Base-by-base conservation (phyloP, 106 monocot genomes). In the Gastrodia elata region DNA sequence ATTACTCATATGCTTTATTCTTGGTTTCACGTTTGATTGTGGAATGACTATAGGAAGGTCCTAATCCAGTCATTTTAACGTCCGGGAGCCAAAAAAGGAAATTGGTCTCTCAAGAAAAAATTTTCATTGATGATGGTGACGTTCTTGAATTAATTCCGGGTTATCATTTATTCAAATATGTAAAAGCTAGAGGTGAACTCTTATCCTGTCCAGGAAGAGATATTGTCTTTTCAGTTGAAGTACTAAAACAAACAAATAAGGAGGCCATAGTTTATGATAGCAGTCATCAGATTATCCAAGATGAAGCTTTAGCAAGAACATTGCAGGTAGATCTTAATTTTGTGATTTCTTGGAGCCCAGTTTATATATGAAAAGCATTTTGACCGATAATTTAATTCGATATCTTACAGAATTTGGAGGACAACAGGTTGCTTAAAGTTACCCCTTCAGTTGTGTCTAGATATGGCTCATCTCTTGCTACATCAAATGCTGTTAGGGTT, bases 101-200 rank as follows among this genome's bases (percentile, higher is more conserved):
- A 76, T 70, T 97, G 9, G 55, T 39, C 73, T 77, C 75, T 59
- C 78, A 84, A 76, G 88, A 88, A 27, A 97, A 74, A 79, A 59
- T 37, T 25, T 38, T 68, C 15, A 67, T 97, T 46, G 76, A 22
- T 61, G 58, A 92, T 80, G 90, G 81, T 74, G 96, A 97, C 69
- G 76, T 97, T 79, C 48, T 97, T 39, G 96, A 97, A 81, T 76
- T 97, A 77, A 86, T 97, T 82, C 92, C 92, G 65, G 90, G 96
- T 35, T 64, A 77, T 59, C 80, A 88, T 85, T 78, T 81, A 13
- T 88, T 88, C 64, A 92, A 81, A 71, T 97, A 86, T 80, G 79
- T 79, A 27, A 74, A 61, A 38, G 52, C 68, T 79, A 80, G 55
- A 16, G n/a, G 35, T 77, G 76, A 81, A 7, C 20, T 76, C 70